Evolutionary conservation across 495 filamentous ascomycete species (phyloP).

Genomic region (Gamarada debralockiae): DNA sequence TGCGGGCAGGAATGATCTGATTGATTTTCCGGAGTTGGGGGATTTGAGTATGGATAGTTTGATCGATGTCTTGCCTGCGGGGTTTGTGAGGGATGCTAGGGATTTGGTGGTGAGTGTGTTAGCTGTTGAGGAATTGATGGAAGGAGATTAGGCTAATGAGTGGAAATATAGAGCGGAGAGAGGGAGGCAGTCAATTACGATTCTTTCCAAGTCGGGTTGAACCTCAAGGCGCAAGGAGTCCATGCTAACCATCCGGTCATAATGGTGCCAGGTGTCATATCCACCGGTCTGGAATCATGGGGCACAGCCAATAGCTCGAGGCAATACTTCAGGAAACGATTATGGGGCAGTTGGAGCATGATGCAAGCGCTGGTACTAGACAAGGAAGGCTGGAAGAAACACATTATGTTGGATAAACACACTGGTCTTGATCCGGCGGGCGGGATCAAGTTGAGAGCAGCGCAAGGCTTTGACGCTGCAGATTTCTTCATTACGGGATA

Average conservation of each 20-base stretch:
- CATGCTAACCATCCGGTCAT: conserved; percentile 83
- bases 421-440: conserved; percentile 85
- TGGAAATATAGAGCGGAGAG: conserved; percentile 63
- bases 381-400: conserved; percentile 89
- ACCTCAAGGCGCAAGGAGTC: conserved; percentile 78
- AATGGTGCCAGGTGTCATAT: conserved; percentile 97
- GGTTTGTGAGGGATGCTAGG: conserved; percentile 75
- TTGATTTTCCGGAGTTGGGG: conserved; percentile 73
- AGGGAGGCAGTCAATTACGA: conserved; percentile 87
- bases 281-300: conserved; percentile 95
- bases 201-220: conserved; percentile 83
- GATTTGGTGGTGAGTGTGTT: conserved; percentile 64
- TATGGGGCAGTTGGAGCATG: conserved; percentile 99
- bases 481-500: conserved; percentile 90
- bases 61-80: conserved; percentile 78
- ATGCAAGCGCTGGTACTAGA: conserved; percentile 91
- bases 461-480: conserved; percentile 97
- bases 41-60: conserved; percentile 81
- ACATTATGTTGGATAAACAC: conserved; percentile 91
- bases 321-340: conserved; percentile 85
- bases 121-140: background rate
- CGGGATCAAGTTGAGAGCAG: conserved; percentile 86
- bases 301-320: conserved; percentile 76
- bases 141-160: background rate
- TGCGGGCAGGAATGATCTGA: conserved; percentile 76